Conservation (phyloP, 1,284 basidiomycete genomes). For the Heterobasidion parviporum region DNA sequence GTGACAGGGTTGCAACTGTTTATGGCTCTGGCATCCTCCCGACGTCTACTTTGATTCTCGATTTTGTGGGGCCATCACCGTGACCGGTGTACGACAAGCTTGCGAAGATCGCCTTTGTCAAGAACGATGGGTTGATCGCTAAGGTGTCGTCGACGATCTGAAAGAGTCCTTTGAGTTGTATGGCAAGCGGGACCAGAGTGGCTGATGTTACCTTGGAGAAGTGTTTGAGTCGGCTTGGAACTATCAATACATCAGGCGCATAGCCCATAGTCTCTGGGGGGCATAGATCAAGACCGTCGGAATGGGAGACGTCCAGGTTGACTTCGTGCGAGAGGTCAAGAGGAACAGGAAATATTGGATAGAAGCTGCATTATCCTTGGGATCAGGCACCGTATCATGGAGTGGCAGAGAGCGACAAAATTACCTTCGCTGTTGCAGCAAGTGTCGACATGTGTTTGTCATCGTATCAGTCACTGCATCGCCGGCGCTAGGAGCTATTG, state of each 20-base stretch:
- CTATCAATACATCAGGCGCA: conserved; percentile 77
- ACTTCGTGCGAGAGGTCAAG: conserved; percentile 66
- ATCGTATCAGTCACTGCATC: conserved; percentile 62
- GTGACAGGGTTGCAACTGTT: not conserved
- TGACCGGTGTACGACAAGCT: not conserved
- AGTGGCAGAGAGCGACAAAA: not conserved
- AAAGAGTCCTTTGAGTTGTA: conserved; percentile 1
- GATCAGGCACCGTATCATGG: not conserved
- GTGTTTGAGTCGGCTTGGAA: conserved; percentile 81
- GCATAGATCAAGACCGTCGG: conserved; percentile 39
- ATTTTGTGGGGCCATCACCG: not conserved
- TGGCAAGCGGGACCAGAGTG: not conserved
- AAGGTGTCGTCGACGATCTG: conserved; percentile 61
- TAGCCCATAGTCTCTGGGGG: conserved; percentile 31
- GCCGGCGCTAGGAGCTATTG: conserved; percentile 32
- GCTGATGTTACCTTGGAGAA: conserved; percentile 68
- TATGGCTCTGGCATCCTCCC: not conserved
- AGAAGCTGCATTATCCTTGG: conserved; percentile 54
- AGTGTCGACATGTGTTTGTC: conserved; percentile 69
- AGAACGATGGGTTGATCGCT: conserved; percentile 66
- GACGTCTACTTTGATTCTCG: not conserved
- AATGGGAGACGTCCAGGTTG: conserved; percentile 83
- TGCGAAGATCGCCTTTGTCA: conserved; percentile 31
- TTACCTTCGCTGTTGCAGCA: conserved; percentile 83
- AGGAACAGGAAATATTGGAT: conserved; percentile 90